phyloP scores from a whole-genome alignment of 257 asterid species.

The Perilla frutescens region DNA sequence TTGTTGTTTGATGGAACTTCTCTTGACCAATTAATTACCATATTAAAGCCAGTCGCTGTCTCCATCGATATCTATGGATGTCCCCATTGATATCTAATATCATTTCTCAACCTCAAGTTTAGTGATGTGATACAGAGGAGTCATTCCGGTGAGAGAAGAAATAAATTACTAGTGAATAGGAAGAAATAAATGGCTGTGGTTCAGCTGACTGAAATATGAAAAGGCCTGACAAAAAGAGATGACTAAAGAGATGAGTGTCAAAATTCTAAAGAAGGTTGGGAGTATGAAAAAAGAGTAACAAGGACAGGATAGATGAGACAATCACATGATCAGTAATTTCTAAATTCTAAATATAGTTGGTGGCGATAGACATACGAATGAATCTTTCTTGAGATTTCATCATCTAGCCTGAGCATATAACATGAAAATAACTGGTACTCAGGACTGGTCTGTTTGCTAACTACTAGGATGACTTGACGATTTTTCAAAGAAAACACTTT shows the following conservation, averaged over 20 bases:
- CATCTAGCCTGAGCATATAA: neutral
- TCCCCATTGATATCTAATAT: neutral
- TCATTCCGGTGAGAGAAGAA: neutral
- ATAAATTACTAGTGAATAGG: neutral
- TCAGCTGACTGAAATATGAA: neutral
- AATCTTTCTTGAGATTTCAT: neutral
- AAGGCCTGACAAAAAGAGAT: neutral
- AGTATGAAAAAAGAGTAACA: neutral
- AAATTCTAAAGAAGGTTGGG: neutral
- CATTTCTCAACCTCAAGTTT: slow-evolving; percentile 18
- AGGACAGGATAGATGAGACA: neutral
- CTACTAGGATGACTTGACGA: neutral
- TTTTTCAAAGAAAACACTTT: neutral
- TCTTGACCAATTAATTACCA: neutral
- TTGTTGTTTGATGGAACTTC: slow-evolving; percentile 9
- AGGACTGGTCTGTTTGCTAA: neutral
- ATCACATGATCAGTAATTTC: neutral
- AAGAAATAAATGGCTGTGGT: neutral
- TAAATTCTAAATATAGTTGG: neutral
- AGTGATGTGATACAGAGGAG: neutral
- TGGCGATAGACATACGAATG: neutral
- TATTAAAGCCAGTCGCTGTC: neutral
- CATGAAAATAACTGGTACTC: neutral
- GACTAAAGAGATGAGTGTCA: neutral
- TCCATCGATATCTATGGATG: neutral